Evolutionary conservation across 1,284 basidiomycete genomes (phyloP).

Genomic region (Fomes fomentarius): DNA sequence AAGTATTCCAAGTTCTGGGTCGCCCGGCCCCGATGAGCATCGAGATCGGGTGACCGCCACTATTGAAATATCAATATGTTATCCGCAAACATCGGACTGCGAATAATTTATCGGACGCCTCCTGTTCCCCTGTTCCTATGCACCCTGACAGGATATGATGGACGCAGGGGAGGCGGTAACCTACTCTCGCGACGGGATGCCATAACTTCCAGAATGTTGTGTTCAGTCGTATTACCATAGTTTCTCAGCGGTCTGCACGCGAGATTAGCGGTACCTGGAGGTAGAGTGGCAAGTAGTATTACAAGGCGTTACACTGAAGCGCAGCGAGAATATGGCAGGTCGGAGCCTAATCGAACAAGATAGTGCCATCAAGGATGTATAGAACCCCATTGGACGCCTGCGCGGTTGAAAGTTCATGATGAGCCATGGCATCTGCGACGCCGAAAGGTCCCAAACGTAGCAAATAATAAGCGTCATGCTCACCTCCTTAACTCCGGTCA

Average conservation of each 20-base stretch:
- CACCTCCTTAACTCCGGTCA: constrained; percentile 62
- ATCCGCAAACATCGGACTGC: constrained; percentile 18
- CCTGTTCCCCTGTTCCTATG: no score
- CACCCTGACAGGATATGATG: no score
- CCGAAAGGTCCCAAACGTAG: constrained; percentile 4
- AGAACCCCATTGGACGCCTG: constrained; percentile 73
- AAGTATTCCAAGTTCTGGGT: no score
- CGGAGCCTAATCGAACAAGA: constrained; percentile 39
- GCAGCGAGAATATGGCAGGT: neutral
- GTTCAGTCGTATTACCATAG: neutral
- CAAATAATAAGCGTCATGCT: constrained; percentile 17
- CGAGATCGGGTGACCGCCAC: constrained; percentile 2
- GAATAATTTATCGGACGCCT: neutral
- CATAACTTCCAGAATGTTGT: neutral
- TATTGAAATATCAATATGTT: neutral
- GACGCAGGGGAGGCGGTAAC: no score
- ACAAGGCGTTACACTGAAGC: constrained; percentile 12
- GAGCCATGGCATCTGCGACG: constrained; percentile 3
- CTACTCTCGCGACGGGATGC: no score
- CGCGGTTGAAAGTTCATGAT: constrained; percentile 6
- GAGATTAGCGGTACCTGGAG: neutral
- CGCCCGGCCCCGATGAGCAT: no score
- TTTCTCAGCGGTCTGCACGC: neutral
- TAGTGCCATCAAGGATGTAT: constrained; percentile 71
- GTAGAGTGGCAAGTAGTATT: constrained; percentile 3